A percentile compares a stretch with the other conserved stretches of the same genome.
phyloP scores from a whole-genome alignment of 495 filamentous ascomycete species.

The Hyaloscypha bicolor region DNA sequence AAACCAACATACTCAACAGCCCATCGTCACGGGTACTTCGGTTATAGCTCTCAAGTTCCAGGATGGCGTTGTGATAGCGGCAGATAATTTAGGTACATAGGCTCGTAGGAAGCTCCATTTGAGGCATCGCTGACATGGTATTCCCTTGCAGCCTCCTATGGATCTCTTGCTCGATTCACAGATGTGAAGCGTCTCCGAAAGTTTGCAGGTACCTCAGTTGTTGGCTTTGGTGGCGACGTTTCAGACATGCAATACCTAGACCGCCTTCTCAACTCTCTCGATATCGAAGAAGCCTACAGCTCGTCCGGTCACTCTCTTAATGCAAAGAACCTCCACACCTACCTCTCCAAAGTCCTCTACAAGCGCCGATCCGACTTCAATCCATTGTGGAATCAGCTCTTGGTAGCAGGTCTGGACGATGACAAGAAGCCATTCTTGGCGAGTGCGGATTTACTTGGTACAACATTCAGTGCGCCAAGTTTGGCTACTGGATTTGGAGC shows the following conservation, averaged over 20 bases:
- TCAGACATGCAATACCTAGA: constrained; percentile 98
- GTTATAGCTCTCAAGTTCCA: constrained; percentile 94
- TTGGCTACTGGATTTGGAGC: constrained; percentile 94
- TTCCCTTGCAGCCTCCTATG: constrained; percentile 77
- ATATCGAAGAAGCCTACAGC: constrained; percentile 84
- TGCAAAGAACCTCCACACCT: constrained; percentile 94
- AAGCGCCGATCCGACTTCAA: constrained; percentile 92
- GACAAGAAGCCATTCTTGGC: constrained; percentile 83
- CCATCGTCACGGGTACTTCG: constrained; percentile 94
- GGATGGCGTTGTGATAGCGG: constrained; percentile 92
- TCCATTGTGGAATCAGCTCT: constrained; percentile 93
- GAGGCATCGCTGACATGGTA: constrained; percentile 19
- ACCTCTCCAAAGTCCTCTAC: constrained; percentile 93
- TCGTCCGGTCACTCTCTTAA: constrained; percentile 57
- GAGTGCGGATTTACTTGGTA: constrained; percentile 88
- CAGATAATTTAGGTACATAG: constrained; percentile 86
- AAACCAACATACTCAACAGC: constrained; percentile 84
- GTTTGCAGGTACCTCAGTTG: constrained; percentile 75
- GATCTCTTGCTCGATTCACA: constrained; percentile 94
- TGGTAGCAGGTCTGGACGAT: constrained; percentile 86
- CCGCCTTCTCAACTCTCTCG: constrained; percentile 81
- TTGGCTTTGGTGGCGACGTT: constrained; percentile 93
- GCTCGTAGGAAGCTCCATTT: neutral
- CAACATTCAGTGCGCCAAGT: constrained; percentile 82
- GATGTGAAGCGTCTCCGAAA: constrained; percentile 87